Percentiles rank a stretch among this genome's conserved stretches.
phyloP scores from a whole-genome alignment of 2,329 filamentous ascomycete genomes.

The Diaporthe ilicicola region DNA sequence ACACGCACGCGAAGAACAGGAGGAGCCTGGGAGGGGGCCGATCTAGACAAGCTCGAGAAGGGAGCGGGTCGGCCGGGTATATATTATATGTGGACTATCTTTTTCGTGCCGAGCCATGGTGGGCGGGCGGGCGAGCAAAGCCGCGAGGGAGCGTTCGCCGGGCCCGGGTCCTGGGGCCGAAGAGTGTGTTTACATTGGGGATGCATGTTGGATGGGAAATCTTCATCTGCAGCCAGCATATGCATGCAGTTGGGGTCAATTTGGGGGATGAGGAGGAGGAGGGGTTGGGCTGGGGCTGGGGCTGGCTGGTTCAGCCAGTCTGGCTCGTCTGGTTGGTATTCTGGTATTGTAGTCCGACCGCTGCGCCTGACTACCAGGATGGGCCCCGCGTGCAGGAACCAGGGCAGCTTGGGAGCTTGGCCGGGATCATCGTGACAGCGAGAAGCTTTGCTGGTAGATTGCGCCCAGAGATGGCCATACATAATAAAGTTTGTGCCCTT shows the following conservation, averaged over 20 bases:
- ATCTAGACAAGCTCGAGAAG: constrained; percentile 8
- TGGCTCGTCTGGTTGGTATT: no score
- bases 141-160: constrained; percentile 6
- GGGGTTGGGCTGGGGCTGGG: neutral
- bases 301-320: neutral
- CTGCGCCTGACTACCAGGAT: constrained; percentile 17
- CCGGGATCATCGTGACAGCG: constrained; percentile 16
- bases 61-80: neutral
- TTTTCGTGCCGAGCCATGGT: constrained; percentile 19
- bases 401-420: constrained; percentile 7
- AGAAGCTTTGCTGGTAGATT: constrained; percentile 13
- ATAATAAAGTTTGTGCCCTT: neutral
- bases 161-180: constrained; percentile 9
- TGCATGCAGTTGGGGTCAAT: neutral
- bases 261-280: neutral
- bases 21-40: constrained; percentile 13
- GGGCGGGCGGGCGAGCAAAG: neutral
- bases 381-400: neutral
- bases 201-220: constrained; percentile 4
- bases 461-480: neutral
- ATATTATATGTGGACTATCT: constrained; percentile 3
- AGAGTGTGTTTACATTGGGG: constrained; percentile 17
- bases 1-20: constrained; percentile 4
- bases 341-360: constrained; percentile 22
- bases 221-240: neutral